Evolutionary conservation across 1,139 yeast species (phyloP).

Genomic region (Yamadazyma blattariae): DNA sequence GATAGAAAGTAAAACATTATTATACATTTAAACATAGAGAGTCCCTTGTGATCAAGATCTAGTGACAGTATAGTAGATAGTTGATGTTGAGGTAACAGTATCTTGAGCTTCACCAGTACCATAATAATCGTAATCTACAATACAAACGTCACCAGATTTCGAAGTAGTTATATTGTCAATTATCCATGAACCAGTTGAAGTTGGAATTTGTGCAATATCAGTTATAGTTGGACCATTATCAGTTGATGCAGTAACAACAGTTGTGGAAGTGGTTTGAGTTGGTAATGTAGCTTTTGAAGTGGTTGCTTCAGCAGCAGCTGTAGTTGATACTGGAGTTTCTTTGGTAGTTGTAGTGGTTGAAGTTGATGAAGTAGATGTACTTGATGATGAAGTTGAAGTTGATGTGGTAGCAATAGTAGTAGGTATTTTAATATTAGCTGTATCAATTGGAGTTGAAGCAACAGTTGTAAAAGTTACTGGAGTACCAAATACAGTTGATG

Average conservation of each 20-base stretch:
- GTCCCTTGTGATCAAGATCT: constrained; percentile 8
- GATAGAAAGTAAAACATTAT: no score
- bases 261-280: constrained; percentile 10
- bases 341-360: constrained; percentile 10
- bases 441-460: constrained; percentile 32
- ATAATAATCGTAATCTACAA: constrained; percentile 44
- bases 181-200: constrained; percentile 38
- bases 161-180: constrained; percentile 36
- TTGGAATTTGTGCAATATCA: constrained; percentile 25
- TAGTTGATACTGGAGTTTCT: constrained; percentile 4
- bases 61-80: constrained; percentile 39
- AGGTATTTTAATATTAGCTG: constrained; percentile 11
- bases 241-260: constrained; percentile 8
- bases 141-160: constrained; percentile 34
- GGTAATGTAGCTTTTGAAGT: constrained; percentile 8
- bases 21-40: constrained; percentile 5
- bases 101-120: constrained; percentile 27
- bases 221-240: constrained; percentile 32
- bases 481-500: constrained; percentile 40
- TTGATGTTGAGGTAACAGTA: constrained; percentile 37
- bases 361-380: constrained; percentile 3
- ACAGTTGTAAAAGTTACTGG: constrained; percentile 40
- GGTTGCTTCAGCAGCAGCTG: constrained; percentile 6
- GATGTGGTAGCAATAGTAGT: constrained; percentile 8
- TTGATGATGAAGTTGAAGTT: constrained; percentile 2